Evolutionary conservation across 345 rosid species (phyloP).

Genomic region (Populus pruinosa): DNA sequence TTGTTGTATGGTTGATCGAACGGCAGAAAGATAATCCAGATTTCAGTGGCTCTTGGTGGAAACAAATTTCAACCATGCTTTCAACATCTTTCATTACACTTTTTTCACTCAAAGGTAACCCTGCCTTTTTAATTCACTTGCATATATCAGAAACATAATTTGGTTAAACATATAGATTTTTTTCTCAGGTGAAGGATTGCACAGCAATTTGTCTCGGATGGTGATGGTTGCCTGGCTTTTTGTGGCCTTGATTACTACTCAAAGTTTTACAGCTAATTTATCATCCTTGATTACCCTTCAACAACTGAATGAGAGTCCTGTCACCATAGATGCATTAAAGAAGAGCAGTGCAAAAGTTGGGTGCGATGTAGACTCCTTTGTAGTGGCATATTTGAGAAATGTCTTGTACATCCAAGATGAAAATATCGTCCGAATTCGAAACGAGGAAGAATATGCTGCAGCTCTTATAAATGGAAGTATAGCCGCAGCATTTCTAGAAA

Average conservation of each 20-base stretch:
- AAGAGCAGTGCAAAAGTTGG: conserved; percentile 22
- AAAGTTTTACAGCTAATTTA: conserved; percentile 23
- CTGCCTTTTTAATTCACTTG: no score
- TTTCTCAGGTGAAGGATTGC: conserved; percentile 11
- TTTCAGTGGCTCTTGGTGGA: conserved; percentile 1
- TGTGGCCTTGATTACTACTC: conserved; percentile 21
- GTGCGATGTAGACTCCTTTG: conserved; percentile 30
- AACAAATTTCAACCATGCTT: conserved; percentile 21
- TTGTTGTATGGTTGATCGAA: background rate
- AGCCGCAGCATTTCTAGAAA: conserved; percentile 20
- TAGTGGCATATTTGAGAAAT: conserved; percentile 13
- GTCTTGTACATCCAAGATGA: conserved; percentile 11
- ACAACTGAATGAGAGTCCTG: background rate
- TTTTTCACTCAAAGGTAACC: conserved; percentile 23
- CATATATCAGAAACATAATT: background rate
- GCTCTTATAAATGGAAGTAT: conserved; percentile 18
- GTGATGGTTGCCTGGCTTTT: conserved; percentile 27
- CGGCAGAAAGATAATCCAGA: background rate
- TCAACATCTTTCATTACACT: conserved; percentile 25
- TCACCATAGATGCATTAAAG: background rate
- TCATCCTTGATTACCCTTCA: conserved; percentile 18
- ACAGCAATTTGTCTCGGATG: conserved; percentile 28
- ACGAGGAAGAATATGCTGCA: conserved; percentile 10
- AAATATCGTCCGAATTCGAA: conserved; percentile 2
- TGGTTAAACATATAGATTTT: no score